Evolutionary conservation across 139 green algal species (phyloP).

Genomic region (Tetraselmis striata): DNA sequence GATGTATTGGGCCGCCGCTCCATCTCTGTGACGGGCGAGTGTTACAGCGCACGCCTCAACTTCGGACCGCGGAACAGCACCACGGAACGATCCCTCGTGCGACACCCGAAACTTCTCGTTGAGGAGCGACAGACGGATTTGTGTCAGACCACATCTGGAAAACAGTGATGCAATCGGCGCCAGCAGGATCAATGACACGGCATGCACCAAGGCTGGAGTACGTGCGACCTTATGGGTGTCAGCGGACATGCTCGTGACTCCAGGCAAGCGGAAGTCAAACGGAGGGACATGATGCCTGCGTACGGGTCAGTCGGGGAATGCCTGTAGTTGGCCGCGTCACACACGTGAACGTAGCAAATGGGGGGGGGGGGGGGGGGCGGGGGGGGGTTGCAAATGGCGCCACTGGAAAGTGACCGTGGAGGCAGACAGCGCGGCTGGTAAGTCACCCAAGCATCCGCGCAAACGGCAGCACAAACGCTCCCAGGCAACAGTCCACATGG

Average conservation of each 20-base stretch:
- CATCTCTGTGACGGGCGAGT: constrained; percentile 85
- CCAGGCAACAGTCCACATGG: constrained; percentile 91
- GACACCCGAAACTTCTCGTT: constrained; percentile 85
- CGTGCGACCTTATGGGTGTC: constrained; percentile 96
- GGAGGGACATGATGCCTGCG: constrained; percentile 39
- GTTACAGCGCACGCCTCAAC: constrained; percentile 63
- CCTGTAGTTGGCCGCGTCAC: no score
- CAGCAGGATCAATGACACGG: no score
- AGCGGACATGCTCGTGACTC: constrained; percentile 88
- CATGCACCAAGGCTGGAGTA: no score
- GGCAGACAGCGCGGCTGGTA: no score
- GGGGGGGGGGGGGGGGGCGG: no score
- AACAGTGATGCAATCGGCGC: no score
- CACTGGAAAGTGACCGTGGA: no score
- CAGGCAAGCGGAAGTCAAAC: constrained; percentile 65
- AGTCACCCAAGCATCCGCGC: constrained; percentile 56
- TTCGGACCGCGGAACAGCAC: constrained; percentile 72
- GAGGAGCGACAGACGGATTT: no score
- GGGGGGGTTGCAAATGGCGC: no score
- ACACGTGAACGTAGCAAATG: no score
- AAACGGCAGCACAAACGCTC: constrained; percentile 95
- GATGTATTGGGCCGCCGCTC: constrained; percentile 91
- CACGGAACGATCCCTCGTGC: constrained; percentile 87
- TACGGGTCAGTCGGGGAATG: no score
- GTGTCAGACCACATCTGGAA: no score